These are phyloP conservation scores for Clarireedia hainanense DNA, from an alignment of 2,329 filamentous ascomycete species.

Conservation along the genomic window DNA sequence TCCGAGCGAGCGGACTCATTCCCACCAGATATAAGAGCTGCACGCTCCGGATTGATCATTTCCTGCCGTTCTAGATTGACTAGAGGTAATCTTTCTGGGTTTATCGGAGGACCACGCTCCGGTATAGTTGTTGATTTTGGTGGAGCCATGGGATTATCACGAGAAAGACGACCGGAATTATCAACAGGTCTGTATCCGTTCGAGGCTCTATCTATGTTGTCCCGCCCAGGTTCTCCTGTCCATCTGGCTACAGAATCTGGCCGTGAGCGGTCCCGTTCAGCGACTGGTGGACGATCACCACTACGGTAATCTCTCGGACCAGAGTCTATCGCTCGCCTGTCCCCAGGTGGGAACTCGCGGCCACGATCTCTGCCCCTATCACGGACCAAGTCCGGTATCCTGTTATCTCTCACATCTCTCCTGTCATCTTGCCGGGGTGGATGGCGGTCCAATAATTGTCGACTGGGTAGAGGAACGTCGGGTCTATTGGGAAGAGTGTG, in stretches of 20 bases:
- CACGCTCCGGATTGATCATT: constrained; percentile 28
- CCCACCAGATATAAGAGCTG: constrained; percentile 26
- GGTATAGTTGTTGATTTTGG: constrained; percentile 18
- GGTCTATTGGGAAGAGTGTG: constrained; percentile 27
- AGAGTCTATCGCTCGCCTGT: constrained; percentile 23
- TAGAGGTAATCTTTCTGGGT: constrained; percentile 20
- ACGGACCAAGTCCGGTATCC: constrained; percentile 18
- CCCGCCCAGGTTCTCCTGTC: constrained; percentile 23
- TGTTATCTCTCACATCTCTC: constrained; percentile 24
- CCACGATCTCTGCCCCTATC: constrained; percentile 25
- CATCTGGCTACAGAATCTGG: constrained; percentile 25
- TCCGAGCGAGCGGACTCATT: constrained; percentile 22
- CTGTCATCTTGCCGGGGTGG: constrained; percentile 24
- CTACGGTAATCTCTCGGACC: constrained; percentile 23
- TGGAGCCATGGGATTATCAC: constrained; percentile 25
- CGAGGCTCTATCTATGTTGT: constrained; percentile 21
- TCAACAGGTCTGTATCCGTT: constrained; percentile 21
- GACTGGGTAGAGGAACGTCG: constrained; percentile 26
- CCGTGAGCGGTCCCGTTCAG: constrained; percentile 23
- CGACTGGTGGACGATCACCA: constrained; percentile 17
- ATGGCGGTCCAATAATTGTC: constrained; percentile 25
- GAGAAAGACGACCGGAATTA: constrained; percentile 22
- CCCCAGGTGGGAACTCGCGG: constrained; percentile 23
- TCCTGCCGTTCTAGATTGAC: constrained; percentile 26
- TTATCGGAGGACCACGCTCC: constrained; percentile 20